Conservation (phyloP, 2,329 filamentous ascomycete genomes). For the Neonectria coccinea region DNA sequence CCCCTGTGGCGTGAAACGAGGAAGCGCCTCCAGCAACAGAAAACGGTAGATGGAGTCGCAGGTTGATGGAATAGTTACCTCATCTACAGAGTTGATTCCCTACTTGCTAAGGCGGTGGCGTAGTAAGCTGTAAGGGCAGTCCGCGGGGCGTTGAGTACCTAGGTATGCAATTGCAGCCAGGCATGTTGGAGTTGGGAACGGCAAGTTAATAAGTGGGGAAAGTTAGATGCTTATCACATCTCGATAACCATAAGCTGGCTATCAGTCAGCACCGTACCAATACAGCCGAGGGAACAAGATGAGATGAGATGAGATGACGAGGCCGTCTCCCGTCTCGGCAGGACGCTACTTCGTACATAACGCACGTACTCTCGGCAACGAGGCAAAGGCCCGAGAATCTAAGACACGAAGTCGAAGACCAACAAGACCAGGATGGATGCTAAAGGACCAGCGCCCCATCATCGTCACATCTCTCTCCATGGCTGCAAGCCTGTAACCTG, state of each 20-base stretch:
- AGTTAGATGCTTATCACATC: background rate
- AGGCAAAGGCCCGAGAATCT: slow-evolving; percentile 3
- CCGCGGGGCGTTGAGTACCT: background rate
- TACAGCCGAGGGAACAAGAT: slow-evolving; percentile 17
- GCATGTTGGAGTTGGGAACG: slow-evolving; percentile 1
- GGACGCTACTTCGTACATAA: background rate
- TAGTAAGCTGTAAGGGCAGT: too few species aligned
- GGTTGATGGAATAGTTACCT: slow-evolving; percentile 12
- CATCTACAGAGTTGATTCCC: slow-evolving; percentile 7
- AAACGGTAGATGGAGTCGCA: slow-evolving; percentile 4
- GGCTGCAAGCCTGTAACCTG: slow-evolving; percentile 22
- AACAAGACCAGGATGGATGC: slow-evolving; percentile 11
- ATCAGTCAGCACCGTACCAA: background rate
- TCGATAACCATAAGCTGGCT: background rate
- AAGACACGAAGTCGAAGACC: background rate
- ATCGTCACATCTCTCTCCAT: slow-evolving; percentile 22
- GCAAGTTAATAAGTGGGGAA: slow-evolving; percentile 1
- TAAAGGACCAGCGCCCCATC: slow-evolving; percentile 20
- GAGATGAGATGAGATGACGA: slow-evolving; percentile 30
- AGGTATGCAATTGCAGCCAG: background rate
- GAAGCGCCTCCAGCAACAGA: slow-evolving; percentile 7
- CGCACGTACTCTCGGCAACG: slow-evolving; percentile 7
- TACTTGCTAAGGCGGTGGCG: background rate
- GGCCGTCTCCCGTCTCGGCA: slow-evolving; percentile 18
- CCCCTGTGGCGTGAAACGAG: slow-evolving; percentile 23